These are phyloP conservation scores for Candida manassasensis DNA, from an alignment of 805 yeast species.

Conservation along the genomic window DNA sequence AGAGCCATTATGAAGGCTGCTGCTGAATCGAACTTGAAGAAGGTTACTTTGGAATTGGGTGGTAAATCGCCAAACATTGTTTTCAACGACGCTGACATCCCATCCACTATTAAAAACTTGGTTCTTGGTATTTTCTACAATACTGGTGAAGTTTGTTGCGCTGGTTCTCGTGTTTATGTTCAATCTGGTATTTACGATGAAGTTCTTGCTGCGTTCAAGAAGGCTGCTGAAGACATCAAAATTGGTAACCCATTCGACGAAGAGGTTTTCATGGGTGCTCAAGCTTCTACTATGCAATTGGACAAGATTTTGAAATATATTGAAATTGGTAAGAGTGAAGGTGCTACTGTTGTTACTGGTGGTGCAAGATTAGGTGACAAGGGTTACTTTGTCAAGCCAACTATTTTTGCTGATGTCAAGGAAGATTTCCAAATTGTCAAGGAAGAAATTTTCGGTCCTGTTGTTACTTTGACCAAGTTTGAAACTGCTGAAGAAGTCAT, in stretches of 20 bases:
- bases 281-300: constrained; percentile 75
- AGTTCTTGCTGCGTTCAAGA: constrained; percentile 58
- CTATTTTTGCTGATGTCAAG: constrained; percentile 77
- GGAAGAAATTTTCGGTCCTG: constrained; percentile 96
- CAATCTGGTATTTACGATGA: constrained; percentile 82
- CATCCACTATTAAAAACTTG: constrained; percentile 70
- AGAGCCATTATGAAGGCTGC: constrained; percentile 76
- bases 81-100: constrained; percentile 79
- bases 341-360: constrained; percentile 79
- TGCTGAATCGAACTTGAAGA: constrained; percentile 76
- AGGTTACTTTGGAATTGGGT: constrained; percentile 90
- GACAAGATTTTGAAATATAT: constrained; percentile 74
- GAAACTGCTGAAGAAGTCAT: constrained; percentile 78
- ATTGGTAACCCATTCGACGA: constrained; percentile 84
- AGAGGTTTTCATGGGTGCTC: constrained; percentile 85
- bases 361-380: constrained; percentile 70
- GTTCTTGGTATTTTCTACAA: constrained; percentile 84
- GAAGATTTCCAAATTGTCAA: constrained; percentile 70
- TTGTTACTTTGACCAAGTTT: constrained; percentile 79
- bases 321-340: constrained; percentile 73
- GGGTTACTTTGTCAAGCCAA: constrained; percentile 74
- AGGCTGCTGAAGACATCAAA: constrained; percentile 51
- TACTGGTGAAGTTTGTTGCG: constrained; percentile 95
- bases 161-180: constrained; percentile 87
- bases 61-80: constrained; percentile 94